These are phyloP conservation scores for Trifolium pratense DNA, from an alignment of 306 rosid species.

Conservation along the genomic window DNA sequence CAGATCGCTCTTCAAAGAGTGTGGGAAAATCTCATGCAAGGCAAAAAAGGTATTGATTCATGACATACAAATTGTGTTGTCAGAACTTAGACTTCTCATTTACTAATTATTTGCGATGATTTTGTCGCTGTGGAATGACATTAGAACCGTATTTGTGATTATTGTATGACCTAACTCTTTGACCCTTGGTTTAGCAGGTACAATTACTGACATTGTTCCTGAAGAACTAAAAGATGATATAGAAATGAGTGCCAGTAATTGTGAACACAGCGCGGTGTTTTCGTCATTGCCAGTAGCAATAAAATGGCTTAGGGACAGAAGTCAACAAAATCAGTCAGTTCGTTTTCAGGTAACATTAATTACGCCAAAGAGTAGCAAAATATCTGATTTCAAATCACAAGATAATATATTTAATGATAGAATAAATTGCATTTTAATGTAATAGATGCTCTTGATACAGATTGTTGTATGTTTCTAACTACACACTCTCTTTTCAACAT, in stretches of 20 bases:
- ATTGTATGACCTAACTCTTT: slow-evolving; percentile 23
- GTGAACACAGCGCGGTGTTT: slow-evolving; percentile 81
- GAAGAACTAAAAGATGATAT: slow-evolving; percentile 69
- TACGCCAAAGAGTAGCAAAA: slow-evolving; percentile 14
- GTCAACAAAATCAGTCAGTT: slow-evolving; percentile 63
- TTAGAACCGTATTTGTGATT: neutral
- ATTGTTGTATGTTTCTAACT: neutral
- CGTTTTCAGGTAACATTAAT: slow-evolving; percentile 78
- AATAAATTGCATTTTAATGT: neutral
- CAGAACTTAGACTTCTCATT: slow-evolving; percentile 7
- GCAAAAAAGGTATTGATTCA: slow-evolving; percentile 60
- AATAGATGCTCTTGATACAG: neutral
- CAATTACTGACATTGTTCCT: slow-evolving; percentile 43
- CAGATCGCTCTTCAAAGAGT: slow-evolving; percentile 77
- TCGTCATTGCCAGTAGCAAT: slow-evolving; percentile 78
- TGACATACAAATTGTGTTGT: slow-evolving; percentile 5
- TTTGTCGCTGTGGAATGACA: slow-evolving; percentile 3
- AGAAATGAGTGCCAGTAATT: slow-evolving; percentile 62
- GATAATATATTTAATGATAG: neutral
- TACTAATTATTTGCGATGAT: slow-evolving; percentile 1
- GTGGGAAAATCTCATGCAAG: slow-evolving; percentile 86
- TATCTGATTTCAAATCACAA: slow-evolving; percentile 10
- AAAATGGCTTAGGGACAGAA: slow-evolving; percentile 87
- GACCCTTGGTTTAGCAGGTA: slow-evolving; percentile 46
- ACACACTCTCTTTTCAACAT: neutral